Base-by-base conservation (phyloP, 495 filamentous ascomycete species). In the Ascodesmis nigricans region DNA sequence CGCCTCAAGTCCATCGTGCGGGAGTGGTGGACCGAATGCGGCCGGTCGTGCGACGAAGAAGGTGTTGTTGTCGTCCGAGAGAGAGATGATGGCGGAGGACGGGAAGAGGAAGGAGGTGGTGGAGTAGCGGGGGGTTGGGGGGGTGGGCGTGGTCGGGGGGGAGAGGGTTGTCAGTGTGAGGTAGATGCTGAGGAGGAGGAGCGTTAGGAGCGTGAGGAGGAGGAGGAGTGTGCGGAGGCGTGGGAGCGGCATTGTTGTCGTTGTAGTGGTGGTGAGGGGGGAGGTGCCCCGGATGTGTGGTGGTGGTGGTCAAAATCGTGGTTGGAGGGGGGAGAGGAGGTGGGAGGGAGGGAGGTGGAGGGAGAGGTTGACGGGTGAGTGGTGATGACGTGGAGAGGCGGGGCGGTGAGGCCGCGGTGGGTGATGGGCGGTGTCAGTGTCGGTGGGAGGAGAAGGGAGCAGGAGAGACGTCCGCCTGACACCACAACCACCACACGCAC, bases 1-100 rank as follows among this genome's bases (percentile, higher is more conserved):
- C 9, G 41, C 47, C 6, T 45, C 43, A 26, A 50, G 19, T 2
- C 47, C 82, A 33, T 69, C 66, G 15, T 57, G 53, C 0, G 80
- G 78, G 18, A 97, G 54, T 1, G 71, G 50, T 1, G 90, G 80
- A 1, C 87, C 87, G 55, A 95, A 97, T 32, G 80, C 82, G 25
- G 87, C 87, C 38, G 87, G 90, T 23, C 87, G 65, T 29, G 87
- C 81, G 13, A 90, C 58, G 57, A 97, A 97, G 44, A 84, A 91
- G 3, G 87, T 97, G 25, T 79, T 91, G 51, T 95, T 95, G 53
- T 97, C 87, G 56, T 97, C 83, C 40, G 80, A 91, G 26, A 97
- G 71, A 44, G 78, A 91, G 51, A 97, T 92, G 39, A 90, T 75
- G 19, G 87, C 90, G 38, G 78, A 90, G 3, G 81, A 79, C 8